Evolutionary conservation across 2,329 filamentous ascomycete species (phyloP).

Genomic region (Aureobasidium sp.): DNA sequence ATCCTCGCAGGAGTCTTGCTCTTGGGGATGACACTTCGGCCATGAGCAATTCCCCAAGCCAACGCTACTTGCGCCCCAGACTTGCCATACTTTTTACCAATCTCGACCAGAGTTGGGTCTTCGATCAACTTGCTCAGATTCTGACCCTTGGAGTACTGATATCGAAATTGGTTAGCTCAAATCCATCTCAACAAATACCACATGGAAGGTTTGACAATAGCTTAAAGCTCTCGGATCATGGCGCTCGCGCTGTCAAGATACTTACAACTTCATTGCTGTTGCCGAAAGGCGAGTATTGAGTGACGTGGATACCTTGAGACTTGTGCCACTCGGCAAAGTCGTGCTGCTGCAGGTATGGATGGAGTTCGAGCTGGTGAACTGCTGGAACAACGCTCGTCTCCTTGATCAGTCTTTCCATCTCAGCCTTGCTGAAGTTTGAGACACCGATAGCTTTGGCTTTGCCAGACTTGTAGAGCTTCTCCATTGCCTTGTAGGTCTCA

Average conservation of each 20-base stretch:
- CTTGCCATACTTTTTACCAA: conserved; percentile 49
- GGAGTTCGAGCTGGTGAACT: conserved; percentile 43
- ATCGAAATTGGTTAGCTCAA: neutral
- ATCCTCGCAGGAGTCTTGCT: conserved; percentile 37
- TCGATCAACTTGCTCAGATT: conserved; percentile 46
- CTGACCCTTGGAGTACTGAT: conserved; percentile 35
- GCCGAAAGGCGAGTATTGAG: conserved; percentile 50
- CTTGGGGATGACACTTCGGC: conserved; percentile 49
- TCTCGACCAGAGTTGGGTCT: conserved; percentile 42
- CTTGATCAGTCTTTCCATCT: conserved; percentile 42
- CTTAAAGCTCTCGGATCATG: too few relatives aligned
- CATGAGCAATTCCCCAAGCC: conserved; percentile 49
- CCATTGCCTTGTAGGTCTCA: conserved; percentile 46
- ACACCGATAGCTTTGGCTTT: conserved; percentile 46
- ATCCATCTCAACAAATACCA: neutral
- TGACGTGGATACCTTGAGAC: conserved; percentile 46
- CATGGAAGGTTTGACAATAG: neutral
- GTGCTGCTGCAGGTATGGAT: conserved; percentile 48
- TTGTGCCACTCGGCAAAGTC: conserved; percentile 45
- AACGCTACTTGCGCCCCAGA: conserved; percentile 46
- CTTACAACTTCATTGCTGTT: conserved; percentile 12
- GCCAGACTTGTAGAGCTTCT: conserved; percentile 25
- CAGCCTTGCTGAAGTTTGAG: conserved; percentile 45
- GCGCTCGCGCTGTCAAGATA: neutral
- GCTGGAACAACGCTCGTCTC: conserved; percentile 34